A percentile compares a stretch with the other conserved stretches of the same genome.
Evolutionary conservation across 768 basidiomycete species (phyloP).

Genomic region (Gymnopilus junonius): DNA sequence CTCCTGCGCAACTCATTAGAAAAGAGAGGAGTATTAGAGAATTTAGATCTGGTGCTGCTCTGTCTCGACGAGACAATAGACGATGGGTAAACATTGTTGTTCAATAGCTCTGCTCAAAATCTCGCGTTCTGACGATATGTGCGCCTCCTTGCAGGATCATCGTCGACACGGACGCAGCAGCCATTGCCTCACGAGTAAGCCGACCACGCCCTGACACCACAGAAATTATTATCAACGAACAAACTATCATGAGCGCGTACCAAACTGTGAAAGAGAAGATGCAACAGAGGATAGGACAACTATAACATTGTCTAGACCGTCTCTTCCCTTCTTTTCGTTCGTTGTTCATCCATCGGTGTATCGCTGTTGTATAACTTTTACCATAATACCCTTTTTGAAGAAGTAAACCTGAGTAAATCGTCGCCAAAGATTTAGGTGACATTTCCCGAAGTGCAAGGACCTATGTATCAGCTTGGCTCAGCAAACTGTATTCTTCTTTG

Average conservation of each 20-base stretch:
- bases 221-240: constrained; percentile 98
- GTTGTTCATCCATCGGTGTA: not conserved
- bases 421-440: not conserved
- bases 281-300: constrained; percentile 79
- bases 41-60: constrained; percentile 88
- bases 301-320: constrained; percentile 42
- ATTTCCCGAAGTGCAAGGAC: not conserved
- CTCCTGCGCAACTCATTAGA: constrained; percentile 92
- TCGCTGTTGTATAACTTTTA: constrained; percentile 5
- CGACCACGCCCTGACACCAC: constrained; percentile 91
- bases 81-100: constrained; percentile 75
- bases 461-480: too few species aligned
- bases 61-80: constrained; percentile 98
- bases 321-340: not conserved
- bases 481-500: too few species aligned
- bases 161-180: constrained; percentile 92
- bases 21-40: constrained; percentile 93
- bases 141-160: constrained; percentile 69
- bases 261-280: constrained; percentile 87
- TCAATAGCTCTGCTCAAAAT: not conserved
- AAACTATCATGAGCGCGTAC: constrained; percentile 93
- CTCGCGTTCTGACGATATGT: not conserved
- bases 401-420: not conserved
- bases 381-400: constrained; percentile 14
- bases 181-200: constrained; percentile 95